These are phyloP conservation scores for Xanthoconium separans DNA, from an alignment of 1,284 basidiomycete genomes.

Conservation along the genomic window DNA sequence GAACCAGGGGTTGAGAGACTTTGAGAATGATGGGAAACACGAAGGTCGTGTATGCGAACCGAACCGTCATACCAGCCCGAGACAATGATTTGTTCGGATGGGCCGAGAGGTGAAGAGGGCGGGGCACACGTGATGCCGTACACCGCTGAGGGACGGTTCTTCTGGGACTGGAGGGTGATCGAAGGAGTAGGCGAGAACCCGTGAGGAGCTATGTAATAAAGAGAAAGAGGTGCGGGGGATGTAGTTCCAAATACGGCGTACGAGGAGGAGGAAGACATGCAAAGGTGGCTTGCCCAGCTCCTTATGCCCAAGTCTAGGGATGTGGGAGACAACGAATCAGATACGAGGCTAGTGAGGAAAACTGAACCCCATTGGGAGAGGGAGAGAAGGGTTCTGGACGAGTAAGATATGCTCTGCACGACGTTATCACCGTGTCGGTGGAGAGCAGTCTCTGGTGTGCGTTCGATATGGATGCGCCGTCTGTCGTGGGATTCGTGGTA, in stretches of 20 bases:
- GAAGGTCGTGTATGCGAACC: slow-evolving; percentile 70
- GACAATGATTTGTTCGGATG: slow-evolving; percentile 68
- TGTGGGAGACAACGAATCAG: slow-evolving; percentile 26
- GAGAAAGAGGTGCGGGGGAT: slow-evolving; percentile 51
- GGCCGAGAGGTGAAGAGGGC: slow-evolving; percentile 58
- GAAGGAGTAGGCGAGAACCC: slow-evolving; percentile 46
- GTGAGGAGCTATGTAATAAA: slow-evolving; percentile 52
- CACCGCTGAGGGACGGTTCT: slow-evolving; percentile 52
- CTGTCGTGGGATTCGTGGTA: background rate
- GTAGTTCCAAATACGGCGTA: slow-evolving; percentile 69
- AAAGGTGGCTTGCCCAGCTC: slow-evolving; percentile 63
- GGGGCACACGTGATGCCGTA: slow-evolving; percentile 66
- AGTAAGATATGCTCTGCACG: slow-evolving; percentile 54
- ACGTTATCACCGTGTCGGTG: slow-evolving; percentile 43
- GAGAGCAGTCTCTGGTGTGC: slow-evolving; percentile 20
- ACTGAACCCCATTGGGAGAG: slow-evolving; percentile 56
- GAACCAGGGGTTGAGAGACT: background rate
- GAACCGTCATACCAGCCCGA: slow-evolving; percentile 79
- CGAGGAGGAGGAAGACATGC: slow-evolving; percentile 45
- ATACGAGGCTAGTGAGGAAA: slow-evolving; percentile 38
- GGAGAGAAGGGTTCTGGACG: slow-evolving; percentile 47
- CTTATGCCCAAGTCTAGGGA: slow-evolving; percentile 46
- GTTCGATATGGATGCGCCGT: slow-evolving; percentile 19
- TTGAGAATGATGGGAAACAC: slow-evolving; percentile 37
- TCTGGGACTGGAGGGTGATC: slow-evolving; percentile 43